These are phyloP conservation scores for Globisporangium nagaii DNA, from an alignment of 352 stramenopile genomes.

Conservation along the genomic window DNA sequence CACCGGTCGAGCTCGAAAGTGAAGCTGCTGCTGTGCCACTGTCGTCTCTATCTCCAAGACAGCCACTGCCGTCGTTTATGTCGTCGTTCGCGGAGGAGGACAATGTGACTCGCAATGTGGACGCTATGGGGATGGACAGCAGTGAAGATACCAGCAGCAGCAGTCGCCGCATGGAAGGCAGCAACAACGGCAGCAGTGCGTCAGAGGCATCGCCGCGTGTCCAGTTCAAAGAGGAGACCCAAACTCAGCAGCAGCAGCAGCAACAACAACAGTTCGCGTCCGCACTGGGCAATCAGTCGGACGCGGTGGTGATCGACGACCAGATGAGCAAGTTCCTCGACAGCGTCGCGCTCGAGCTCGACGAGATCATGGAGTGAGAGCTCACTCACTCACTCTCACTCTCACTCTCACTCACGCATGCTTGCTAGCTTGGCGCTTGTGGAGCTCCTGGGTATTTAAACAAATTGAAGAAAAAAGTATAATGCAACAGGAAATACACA, in stretches of 20 bases:
- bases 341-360: slow-evolving; percentile 72
- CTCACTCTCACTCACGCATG: neutral
- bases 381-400: too few relatives aligned
- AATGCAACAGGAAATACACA: too few relatives aligned
- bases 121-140: neutral
- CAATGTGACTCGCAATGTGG: neutral
- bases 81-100: neutral
- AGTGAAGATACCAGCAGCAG: neutral
- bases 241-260: neutral
- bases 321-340: slow-evolving; percentile 82
- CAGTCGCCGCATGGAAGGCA: neutral
- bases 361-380: slow-evolving; percentile 72
- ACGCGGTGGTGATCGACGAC: slow-evolving; percentile 34
- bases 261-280: neutral
- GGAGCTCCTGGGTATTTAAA: too few relatives aligned
- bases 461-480: too few relatives aligned
- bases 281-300: neutral
- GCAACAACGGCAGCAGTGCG: neutral
- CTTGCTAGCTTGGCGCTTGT: too few relatives aligned
- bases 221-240: neutral
- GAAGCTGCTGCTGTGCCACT: too few relatives aligned
- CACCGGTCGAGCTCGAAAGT: neutral
- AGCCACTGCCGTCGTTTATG: neutral
- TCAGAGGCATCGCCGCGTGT: neutral
- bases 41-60: neutral